These are phyloP conservation scores for Melampsora occidentalis DNA, from an alignment of 1,284 basidiomycete species.

Conservation along the genomic window DNA sequence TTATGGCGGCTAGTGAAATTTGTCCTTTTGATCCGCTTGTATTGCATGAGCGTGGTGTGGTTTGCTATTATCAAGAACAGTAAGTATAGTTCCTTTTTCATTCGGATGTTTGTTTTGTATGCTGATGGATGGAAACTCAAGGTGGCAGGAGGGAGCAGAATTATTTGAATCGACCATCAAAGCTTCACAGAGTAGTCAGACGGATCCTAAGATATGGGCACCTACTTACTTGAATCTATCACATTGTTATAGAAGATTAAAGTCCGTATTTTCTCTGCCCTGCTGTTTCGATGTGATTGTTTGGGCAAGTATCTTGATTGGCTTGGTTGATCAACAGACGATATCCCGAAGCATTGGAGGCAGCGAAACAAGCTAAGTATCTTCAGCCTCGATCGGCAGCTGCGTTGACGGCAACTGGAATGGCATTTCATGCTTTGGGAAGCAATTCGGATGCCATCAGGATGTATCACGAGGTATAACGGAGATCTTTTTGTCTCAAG, in stretches of 20 bases:
- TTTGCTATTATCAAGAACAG: slow-evolving; percentile 81
- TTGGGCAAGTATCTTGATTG: background rate
- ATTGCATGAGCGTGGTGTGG: slow-evolving; percentile 87
- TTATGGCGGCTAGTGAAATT: slow-evolving; percentile 73
- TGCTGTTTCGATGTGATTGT: background rate
- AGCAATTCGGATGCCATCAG: slow-evolving; percentile 74
- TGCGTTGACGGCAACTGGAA: slow-evolving; percentile 76
- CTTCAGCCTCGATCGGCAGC: slow-evolving; percentile 74
- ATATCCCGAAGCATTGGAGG: slow-evolving; percentile 65
- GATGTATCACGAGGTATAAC: slow-evolving; percentile 76
- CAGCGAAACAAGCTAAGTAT: slow-evolving; percentile 73
- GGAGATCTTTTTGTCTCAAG: background rate
- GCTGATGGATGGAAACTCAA: slow-evolving; percentile 49
- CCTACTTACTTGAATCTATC: slow-evolving; percentile 86
- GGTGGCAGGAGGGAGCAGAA: slow-evolving; percentile 67
- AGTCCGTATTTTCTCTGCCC: slow-evolving; percentile 58
- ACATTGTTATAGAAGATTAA: slow-evolving; percentile 74
- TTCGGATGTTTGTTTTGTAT: background rate
- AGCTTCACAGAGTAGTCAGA: slow-evolving; percentile 74
- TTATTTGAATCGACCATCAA: slow-evolving; percentile 71
- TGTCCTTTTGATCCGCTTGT: slow-evolving; percentile 83
- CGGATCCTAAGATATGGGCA: slow-evolving; percentile 76
- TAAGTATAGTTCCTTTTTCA: slow-evolving; percentile 56
- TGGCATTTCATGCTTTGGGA: slow-evolving; percentile 72
- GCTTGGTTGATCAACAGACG: slow-evolving; percentile 57